Evolutionary conservation across 805 yeast genomes (phyloP), one percentile per base, ranked within the genome.

Genomic region (Yarrowia divulgata): DNA sequence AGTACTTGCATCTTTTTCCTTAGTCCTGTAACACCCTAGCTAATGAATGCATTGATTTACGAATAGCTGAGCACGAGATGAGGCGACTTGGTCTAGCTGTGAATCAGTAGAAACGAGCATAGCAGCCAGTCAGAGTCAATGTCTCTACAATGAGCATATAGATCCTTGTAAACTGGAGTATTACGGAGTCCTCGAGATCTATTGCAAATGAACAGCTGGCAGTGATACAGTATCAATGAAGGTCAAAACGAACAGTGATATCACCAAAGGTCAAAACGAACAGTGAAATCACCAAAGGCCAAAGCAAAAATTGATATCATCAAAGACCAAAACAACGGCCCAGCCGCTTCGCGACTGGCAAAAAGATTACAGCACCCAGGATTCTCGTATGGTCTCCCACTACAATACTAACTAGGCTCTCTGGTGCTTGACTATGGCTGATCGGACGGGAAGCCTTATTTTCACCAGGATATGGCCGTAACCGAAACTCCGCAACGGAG

Each of bases 381-480:
- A 57, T 57, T 57, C 63, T 57, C 63, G 63, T 57, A 57, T 57
- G 63, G 63, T 57, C 63, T 57, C 63, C 63, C 63, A 57, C 63
- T 57, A 57, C 63, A 57, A 57, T 57, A 57, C 63, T 57, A 57
- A 57, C 63, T 57, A 57, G 63, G 63, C 63, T 57, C 63, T 57
- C 63, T 57, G 63, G 63, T 57, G 63, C 63, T 57, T 57, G 63
- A 57, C 63, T 57, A 57, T 57, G 63, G 63, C 63, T 57, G 63
- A 57, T 57, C 63, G 63, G 63, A 57, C 63, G 63, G 63, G 63
- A 57, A 57, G 63, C 63, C 63, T 48, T 57, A 57, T 57, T 57
- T 57, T 57, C 63, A 57, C 63, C 63, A 57, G 48, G 63, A 57
- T 57, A 57, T 57, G 63, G 63, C 63, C 63, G 63, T 57, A 57